Percentiles rank a stretch among this genome's conserved stretches.
Evolutionary conservation across 1,284 basidiomycete genomes (phyloP).

Genomic region (Leccinum brunneo-olivaceum): DNA sequence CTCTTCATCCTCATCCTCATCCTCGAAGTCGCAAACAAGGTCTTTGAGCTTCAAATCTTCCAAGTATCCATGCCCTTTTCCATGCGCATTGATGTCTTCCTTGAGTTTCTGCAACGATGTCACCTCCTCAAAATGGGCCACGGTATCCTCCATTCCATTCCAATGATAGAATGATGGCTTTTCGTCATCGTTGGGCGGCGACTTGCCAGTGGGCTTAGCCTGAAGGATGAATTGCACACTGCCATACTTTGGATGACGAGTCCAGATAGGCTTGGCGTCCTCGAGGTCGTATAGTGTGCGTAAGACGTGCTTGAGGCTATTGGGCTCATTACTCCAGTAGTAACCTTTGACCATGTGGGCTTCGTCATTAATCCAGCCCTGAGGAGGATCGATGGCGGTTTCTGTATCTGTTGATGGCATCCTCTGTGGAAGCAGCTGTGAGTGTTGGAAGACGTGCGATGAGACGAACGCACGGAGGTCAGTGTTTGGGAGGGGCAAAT

Average conservation of each 20-base stretch:
- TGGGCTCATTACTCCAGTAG: constrained; percentile 5
- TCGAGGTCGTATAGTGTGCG: not conserved
- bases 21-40: too few relatives aligned
- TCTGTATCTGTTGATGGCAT: too few relatives aligned
- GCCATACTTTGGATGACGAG: not conserved
- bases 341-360: not conserved
- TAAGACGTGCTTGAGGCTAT: constrained; percentile 2
- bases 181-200: too few relatives aligned
- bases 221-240: constrained; percentile 1
- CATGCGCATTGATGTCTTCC: not conserved
- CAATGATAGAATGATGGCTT: not conserved
- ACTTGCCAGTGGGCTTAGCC: not conserved
- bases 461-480: too few relatives aligned
- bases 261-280: constrained; percentile 1
- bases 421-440: too few relatives aligned
- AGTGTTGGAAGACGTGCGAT: too few relatives aligned
- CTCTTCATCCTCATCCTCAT: too few relatives aligned
- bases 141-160: not conserved
- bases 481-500: too few relatives aligned
- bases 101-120: not conserved
- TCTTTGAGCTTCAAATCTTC: not conserved
- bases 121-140: not conserved
- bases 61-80: not conserved
- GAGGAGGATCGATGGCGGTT: not conserved
- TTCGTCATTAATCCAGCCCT: constrained; percentile 1